Conservation (phyloP, 345 rosid genomes). For the Rubroshorea leprosula region DNA sequence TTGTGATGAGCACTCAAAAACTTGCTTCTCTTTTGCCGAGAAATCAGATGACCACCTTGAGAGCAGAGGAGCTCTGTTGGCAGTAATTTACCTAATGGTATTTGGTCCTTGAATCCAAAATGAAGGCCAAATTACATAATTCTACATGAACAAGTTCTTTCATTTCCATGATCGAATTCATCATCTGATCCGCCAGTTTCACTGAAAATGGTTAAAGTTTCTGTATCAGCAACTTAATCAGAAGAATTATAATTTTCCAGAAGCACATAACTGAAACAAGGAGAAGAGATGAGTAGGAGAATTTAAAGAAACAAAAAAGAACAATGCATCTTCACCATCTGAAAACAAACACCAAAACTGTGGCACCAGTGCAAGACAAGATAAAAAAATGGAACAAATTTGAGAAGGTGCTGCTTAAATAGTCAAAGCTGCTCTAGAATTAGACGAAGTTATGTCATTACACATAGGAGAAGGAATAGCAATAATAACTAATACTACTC, state of each 20-base stretch:
- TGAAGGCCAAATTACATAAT: constrained; percentile 42
- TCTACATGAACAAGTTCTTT: constrained; percentile 52
- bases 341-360: background rate
- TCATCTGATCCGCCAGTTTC: constrained; percentile 56
- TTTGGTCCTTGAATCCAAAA: background rate
- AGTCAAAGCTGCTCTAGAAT: too few relatives aligned
- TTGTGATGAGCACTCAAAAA: background rate
- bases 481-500: too few relatives aligned
- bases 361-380: too few relatives aligned
- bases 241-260: background rate
- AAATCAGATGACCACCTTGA: constrained; percentile 12
- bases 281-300: background rate
- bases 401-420: too few relatives aligned
- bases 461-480: too few relatives aligned
- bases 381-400: too few relatives aligned
- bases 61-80: constrained; percentile 17
- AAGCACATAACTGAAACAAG: background rate
- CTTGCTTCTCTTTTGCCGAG: constrained; percentile 12
- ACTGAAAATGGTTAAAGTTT: constrained; percentile 33
- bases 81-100: constrained; percentile 5
- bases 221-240: constrained; percentile 14
- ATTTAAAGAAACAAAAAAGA: background rate
- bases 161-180: constrained; percentile 45
- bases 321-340: background rate
- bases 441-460: too few relatives aligned